Evolutionary conservation across 352 stramenopile genomes (phyloP), one percentile per base, ranked within the genome.

Genomic region (Pythium diclinum): DNA sequence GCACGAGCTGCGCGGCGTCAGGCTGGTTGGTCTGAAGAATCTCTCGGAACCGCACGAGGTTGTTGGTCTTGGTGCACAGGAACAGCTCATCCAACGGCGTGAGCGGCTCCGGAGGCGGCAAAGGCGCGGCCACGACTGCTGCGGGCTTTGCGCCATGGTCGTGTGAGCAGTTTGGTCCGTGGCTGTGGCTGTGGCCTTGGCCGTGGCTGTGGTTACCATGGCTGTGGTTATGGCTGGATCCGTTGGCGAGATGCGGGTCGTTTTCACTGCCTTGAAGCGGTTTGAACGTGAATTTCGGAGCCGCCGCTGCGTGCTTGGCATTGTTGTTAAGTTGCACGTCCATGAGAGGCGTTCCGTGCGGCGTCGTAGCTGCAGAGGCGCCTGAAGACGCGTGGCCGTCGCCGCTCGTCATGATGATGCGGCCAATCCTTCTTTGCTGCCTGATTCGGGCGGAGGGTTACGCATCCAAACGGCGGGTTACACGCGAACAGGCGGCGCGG

Each of bases 41-140:
- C 61, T 79, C 72, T 33, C 80, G 69, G 56, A 91, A 85, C 3
- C 76, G 70, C 51, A 58, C 49, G 28, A 91, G 63, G 65, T 92
- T 67, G 63, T 86, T 85, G 46, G 58, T 76, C 62, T 86, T 91
- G 23, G 77, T 74, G 52, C 79, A 90, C 3, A 68, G 54, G 36
- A 91, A 89, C 21, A 93, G 79, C 64, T 88, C 76, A 30, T 92
- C 76, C 19, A 79, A 67, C 53, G 81, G 77, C 30, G 81, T 61
- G 19, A 71, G 56, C 13, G 63, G 38, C 28, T 56, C 21, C 23
- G 56, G 30, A 5, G 61, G 25, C 34, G 61, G n/a, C 21, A 36
- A 9, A 10, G 52, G 19, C 1, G 44, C 2, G n/a, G 48, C 48
- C 40, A 10, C 59, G 25, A 21, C 60, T 62, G 33, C 14, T 53